A percentile compares a stretch with the other conserved stretches of the same genome.
Evolutionary conservation across 768 basidiomycete species (phyloP).

Genomic region (Mycena latifolia): DNA sequence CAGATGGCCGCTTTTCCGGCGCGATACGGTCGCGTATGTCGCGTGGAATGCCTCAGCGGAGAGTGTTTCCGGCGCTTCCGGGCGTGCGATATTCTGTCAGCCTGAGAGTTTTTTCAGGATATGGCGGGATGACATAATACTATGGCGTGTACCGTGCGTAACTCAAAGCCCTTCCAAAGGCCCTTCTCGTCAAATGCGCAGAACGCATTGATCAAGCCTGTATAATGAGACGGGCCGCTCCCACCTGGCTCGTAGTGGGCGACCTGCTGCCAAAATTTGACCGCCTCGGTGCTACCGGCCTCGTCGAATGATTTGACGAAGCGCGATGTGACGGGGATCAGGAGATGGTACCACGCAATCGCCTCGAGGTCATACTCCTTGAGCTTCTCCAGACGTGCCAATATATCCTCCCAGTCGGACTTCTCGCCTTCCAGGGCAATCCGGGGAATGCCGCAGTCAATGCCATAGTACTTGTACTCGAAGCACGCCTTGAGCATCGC

Average conservation of each 20-base stretch:
- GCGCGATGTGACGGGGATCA: constrained; percentile 52
- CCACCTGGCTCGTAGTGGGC: constrained; percentile 9
- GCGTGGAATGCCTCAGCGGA: too few species aligned
- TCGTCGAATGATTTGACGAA: constrained; percentile 51
- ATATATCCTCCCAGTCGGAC: constrained; percentile 54
- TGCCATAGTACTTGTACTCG: constrained; percentile 42
- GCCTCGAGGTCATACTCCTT: constrained; percentile 48
- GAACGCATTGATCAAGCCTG: constrained; percentile 18
- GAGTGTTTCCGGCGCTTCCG: too few species aligned
- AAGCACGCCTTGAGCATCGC: constrained; percentile 56
- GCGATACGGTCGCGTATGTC: too few species aligned
- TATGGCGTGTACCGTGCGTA: too few species aligned
- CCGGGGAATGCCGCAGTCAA: constrained; percentile 55
- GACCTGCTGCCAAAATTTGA: constrained; percentile 19
- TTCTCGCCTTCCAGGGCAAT: constrained; percentile 58
- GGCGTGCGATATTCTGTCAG: too few species aligned
- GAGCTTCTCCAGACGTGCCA: constrained; percentile 53
- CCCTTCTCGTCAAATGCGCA: constrained; percentile 2
- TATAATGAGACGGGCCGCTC: constrained; percentile 6
- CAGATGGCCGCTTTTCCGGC: too few species aligned
- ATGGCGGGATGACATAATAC: too few species aligned
- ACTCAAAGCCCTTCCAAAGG: too few species aligned
- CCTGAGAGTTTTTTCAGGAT: too few species aligned
- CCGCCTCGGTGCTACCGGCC: neutral
- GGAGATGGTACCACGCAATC: constrained; percentile 52